Evolutionary conservation across 192 early-diverging fungal genomes (phyloP), one percentile per base, ranked within the genome.

Genomic region (Coemansia umbellata): DNA sequence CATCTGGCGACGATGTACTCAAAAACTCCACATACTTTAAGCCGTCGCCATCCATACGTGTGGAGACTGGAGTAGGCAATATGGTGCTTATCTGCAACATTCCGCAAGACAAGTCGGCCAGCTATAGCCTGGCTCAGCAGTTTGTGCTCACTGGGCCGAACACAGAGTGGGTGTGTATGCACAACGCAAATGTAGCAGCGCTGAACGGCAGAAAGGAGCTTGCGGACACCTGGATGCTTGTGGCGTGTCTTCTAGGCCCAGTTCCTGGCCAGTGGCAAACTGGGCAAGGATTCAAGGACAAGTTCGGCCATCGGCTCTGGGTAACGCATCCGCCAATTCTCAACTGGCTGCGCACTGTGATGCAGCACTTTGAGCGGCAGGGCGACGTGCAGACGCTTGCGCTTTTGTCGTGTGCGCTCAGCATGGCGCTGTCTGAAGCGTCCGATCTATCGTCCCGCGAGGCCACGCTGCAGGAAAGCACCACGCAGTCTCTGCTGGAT

Each of bases 341-440:
- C 3, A 21, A 28, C 3, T 78, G 74, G 74, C 37, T 78, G 37
- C 51, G 52, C 5, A 27, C 74, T 2, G 68, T 50, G 8, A 56
- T 78, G 58, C 15, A 23, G 13, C 59, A 45, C 22, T 66, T 66
- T 37, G 57, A 63, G 60, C 55, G 50, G 5, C 47, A 48, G 13
- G 74, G 74, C 51, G 74, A 78, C 31, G 67, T 66, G 53, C 74
- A 78, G 55, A 63, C 74, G 43, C 68, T 71, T 53, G 74, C 74
- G 18, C 45, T 78, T 47, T 42, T 78, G 7, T 22, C 74, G 8
- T 78, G 74, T 27, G 69, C 71, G 27, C 43, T 78, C 33, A 58
- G 57, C 47, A 47, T 6, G 31, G 52, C 36, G 8, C n/a, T 26
- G 37, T 4, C 22, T 19, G 53, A 43, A 24, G 24, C 43, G 26